Base-by-base conservation (phyloP, 768 basidiomycete species). In the Myochromella boudieri region DNA sequence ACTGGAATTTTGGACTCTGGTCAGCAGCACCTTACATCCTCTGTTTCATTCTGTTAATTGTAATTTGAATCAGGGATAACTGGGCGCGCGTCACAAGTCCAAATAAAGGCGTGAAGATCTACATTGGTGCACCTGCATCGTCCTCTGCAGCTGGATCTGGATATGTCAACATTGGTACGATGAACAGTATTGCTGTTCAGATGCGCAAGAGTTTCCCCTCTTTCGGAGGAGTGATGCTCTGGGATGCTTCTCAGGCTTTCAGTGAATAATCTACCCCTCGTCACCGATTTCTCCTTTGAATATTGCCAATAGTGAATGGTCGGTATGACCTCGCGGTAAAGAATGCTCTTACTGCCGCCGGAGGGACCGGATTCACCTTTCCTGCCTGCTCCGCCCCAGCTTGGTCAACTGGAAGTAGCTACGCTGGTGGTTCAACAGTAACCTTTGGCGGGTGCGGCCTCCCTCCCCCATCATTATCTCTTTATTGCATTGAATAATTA, bases 281-380 rank as follows among this genome's bases (percentile, higher is more conserved):
- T 65, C 55, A 64, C 37, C 12, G 20, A 22, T 22, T 20, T 21
- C 18, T 14, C 17, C 24, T 39, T 37, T 3, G 12, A 31, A 31
- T 32, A 38, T 17, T 12, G 14, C 34, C 39, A 46, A 37, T 37
- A 78, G 84, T 69, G 22, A 86, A 87, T 57, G 65, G 69, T 47
- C 75, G 78, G 22, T 86, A 75, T 53, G 82, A 85, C 55, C 59
- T 73, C 12, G 78, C 74, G 5, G 77, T 85, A 49, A 86, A 87
- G 65, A 74, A 76, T 48, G 72, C 78, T 21, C 68, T 86, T 28
- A 62, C 65, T 11, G 76, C 78, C 11, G 79, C 83, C 27, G 83
- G 84, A 37, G 81, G 82, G n/a, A 81, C 79, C 14, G 82, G 84
- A 6, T 87, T 86, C 62, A 78, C 77, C 2, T 85, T 72, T 63